phyloP scores from a whole-genome alignment of 176 grass and related monocot genomes.

The Bonia amplexicaulis region DNA sequence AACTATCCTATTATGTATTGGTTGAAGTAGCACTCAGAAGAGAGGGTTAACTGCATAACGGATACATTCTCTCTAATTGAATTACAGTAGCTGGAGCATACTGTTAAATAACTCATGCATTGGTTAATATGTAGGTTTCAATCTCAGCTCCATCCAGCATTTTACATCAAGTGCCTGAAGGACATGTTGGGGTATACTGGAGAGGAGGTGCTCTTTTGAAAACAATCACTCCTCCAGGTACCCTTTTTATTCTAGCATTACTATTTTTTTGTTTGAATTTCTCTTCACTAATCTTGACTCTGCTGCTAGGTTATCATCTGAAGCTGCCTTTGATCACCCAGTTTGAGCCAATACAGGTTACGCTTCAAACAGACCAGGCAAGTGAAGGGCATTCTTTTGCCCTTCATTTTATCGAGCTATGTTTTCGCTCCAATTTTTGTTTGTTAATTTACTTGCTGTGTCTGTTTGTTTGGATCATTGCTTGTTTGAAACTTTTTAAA shows the following conservation, averaged over 20 bases:
- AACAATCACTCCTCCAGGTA: conserved; percentile 90
- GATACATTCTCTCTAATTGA: conserved; percentile 11
- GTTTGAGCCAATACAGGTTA: conserved; percentile 96
- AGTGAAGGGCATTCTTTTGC: conserved; percentile 23
- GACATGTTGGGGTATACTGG: conserved; percentile 98
- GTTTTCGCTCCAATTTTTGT: neutral
- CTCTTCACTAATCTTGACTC: conserved; percentile 9
- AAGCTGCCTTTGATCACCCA: conserved; percentile 89
- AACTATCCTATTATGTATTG: neutral
- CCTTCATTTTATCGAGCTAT: neutral
- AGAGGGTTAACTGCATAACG: neutral
- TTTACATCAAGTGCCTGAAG: conserved; percentile 98
- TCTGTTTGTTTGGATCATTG: neutral
- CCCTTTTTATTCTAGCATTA: neutral
- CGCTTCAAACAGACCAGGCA: conserved; percentile 93
- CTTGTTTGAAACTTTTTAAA: conserved; percentile 10
- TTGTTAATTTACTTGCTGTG: neutral
- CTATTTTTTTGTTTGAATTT: conserved; percentile 12
- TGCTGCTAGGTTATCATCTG: conserved; percentile 77
- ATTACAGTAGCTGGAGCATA: neutral
- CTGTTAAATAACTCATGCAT: neutral
- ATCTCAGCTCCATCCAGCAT: conserved; percentile 55
- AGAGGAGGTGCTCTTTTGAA: conserved; percentile 96
- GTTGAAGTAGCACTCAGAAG: neutral
- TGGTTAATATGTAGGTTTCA: conserved; percentile 50